phyloP scores from a whole-genome alignment of 2,329 filamentous ascomycete genomes.

The Claviceps sp. region DNA sequence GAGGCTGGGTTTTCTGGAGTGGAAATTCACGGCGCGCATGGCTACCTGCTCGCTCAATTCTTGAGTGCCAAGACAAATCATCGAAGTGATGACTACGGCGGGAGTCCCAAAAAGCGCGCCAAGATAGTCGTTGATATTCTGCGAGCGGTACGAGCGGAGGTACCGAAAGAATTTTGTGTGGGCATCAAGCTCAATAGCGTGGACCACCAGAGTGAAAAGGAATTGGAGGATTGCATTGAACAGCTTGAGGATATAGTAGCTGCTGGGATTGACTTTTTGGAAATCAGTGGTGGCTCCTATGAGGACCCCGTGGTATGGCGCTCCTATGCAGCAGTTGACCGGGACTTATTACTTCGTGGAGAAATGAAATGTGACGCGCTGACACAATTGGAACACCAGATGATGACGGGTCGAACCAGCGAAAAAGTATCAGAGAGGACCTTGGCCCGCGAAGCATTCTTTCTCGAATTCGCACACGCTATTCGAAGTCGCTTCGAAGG shows the following conservation, averaged over 20 bases:
- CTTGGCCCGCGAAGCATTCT: slow-evolving; percentile 49
- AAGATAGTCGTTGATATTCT: slow-evolving; percentile 38
- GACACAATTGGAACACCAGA: neutral
- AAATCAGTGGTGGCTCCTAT: slow-evolving; percentile 51
- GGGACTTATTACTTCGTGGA: neutral
- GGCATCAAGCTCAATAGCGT: slow-evolving; percentile 44
- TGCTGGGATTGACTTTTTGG: slow-evolving; percentile 50
- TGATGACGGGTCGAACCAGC: neutral
- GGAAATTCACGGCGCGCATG: slow-evolving; percentile 37
- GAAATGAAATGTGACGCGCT: neutral
- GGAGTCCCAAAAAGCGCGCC: slow-evolving; percentile 32
- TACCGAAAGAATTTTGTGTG: slow-evolving; percentile 30
- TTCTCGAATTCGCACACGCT: slow-evolving; percentile 49
- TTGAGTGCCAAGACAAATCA: slow-evolving; percentile 35
- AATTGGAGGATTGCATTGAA: slow-evolving; percentile 38
- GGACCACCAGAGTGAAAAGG: slow-evolving; percentile 35
- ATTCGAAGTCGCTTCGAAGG: slow-evolving; percentile 31
- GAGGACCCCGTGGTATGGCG: slow-evolving; percentile 33
- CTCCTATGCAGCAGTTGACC: neutral
- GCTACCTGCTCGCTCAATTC: slow-evolving; percentile 45
- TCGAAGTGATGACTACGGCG: slow-evolving; percentile 43
- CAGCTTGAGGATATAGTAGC: slow-evolving; percentile 38
- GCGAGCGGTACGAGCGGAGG: slow-evolving; percentile 24
- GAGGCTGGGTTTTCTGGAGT: slow-evolving; percentile 33
- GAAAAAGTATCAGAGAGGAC: slow-evolving; percentile 19